Evolutionary conservation across 495 filamentous ascomycete genomes (phyloP).

Genomic region (Aspergillus saccharolyticus): DNA sequence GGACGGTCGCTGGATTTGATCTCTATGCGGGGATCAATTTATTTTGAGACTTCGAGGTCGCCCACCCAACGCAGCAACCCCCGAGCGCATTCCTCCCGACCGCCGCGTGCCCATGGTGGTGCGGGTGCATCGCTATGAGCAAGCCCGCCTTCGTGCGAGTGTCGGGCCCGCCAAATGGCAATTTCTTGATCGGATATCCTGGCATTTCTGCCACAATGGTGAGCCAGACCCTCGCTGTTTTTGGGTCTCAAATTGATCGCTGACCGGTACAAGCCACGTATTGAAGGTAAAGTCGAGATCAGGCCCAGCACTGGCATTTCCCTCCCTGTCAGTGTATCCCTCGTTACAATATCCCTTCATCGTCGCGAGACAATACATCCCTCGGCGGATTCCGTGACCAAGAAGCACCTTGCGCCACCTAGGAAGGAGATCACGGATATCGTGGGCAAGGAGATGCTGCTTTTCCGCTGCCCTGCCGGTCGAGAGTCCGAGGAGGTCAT

Average conservation of each 20-base stretch:
- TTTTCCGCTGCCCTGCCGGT: slow-evolving; percentile 80
- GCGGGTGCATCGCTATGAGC: slow-evolving; percentile 37
- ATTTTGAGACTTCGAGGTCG: slow-evolving; percentile 23
- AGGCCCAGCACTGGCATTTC: slow-evolving; percentile 76
- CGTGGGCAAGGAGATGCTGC: slow-evolving; percentile 89
- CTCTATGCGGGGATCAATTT: slow-evolving; percentile 34
- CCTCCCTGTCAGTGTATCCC: slow-evolving; percentile 82
- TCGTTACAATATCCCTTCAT: slow-evolving; percentile 90
- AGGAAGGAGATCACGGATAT: slow-evolving; percentile 86
- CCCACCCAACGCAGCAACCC: slow-evolving; percentile 28
- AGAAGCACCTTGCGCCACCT: slow-evolving; percentile 86
- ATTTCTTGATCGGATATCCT: slow-evolving; percentile 93
- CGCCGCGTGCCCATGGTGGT: slow-evolving; percentile 43
- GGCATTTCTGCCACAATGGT: slow-evolving; percentile 97
- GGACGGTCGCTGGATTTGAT: slow-evolving; percentile 2
- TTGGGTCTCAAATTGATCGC: not conserved
- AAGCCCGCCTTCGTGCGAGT: slow-evolving; percentile 94
- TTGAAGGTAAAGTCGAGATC: slow-evolving; percentile 98
- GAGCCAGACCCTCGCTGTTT: slow-evolving; percentile 27
- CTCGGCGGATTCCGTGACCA: slow-evolving; percentile 85
- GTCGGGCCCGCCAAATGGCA: slow-evolving; percentile 94
- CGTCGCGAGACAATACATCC: slow-evolving; percentile 96
- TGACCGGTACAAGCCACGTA: slow-evolving; percentile 61
- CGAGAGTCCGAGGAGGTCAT: slow-evolving; percentile 82
- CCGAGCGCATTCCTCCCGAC: slow-evolving; percentile 26